phyloP scores from a whole-genome alignment of 179 eudicot species.

The Sideroxylon spinosum region DNA sequence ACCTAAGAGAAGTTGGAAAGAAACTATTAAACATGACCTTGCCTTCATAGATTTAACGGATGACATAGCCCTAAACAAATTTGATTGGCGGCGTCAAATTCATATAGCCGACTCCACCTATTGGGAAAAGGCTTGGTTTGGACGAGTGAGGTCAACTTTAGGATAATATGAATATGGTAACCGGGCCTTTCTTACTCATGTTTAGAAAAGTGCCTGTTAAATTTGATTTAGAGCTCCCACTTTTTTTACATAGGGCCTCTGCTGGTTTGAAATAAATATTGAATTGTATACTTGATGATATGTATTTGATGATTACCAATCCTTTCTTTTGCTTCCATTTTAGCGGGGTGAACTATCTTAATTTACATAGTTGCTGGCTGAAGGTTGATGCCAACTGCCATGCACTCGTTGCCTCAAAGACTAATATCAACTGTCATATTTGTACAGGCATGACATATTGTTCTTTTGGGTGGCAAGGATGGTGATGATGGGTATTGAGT shows the following conservation, averaged over 20 bases:
- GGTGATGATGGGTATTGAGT: slow-evolving; percentile 99
- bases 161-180: neutral
- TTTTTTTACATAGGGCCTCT: neutral
- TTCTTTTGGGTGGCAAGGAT: slow-evolving; percentile 99
- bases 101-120: no score
- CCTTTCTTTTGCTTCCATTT: neutral
- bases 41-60: no score
- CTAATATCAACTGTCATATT: slow-evolving; percentile 13
- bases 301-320: neutral
- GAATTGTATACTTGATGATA: neutral
- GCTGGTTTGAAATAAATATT: neutral
- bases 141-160: neutral
- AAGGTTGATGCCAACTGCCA: slow-evolving; percentile 12
- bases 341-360: neutral
- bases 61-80: no score
- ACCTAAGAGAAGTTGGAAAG: no score
- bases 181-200: neutral
- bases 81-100: no score
- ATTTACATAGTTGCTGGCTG: neutral
- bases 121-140: no score
- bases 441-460: slow-evolving; percentile 91
- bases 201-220: neutral
- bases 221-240: neutral
- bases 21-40: no score
- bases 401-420: neutral